A percentile compares a stretch with the other conserved stretches of the same genome.
Conservation (phyloP, 2,329 filamentous ascomycete species). For the Tolypocladium ovalisporum region DNA sequence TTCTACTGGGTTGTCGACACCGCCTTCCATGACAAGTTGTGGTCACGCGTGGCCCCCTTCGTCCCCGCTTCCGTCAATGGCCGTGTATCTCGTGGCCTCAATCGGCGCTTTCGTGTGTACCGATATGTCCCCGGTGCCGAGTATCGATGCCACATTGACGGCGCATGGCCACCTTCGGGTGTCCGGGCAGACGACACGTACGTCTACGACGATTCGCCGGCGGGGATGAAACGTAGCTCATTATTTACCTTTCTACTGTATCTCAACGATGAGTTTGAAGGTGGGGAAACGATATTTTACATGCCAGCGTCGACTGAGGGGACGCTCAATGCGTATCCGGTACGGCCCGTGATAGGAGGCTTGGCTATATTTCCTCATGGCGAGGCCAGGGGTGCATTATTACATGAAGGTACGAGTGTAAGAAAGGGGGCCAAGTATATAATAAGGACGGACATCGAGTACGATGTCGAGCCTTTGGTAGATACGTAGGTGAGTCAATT, state of each 20-base stretch:
- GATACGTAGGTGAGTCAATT: not conserved
- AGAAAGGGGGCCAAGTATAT: slow-evolving; percentile 57
- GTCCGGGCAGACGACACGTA: slow-evolving; percentile 48
- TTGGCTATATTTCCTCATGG: slow-evolving; percentile 62
- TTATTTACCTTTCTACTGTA: slow-evolving; percentile 61
- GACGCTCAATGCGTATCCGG: slow-evolving; percentile 56
- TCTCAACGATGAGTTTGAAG: slow-evolving; percentile 61
- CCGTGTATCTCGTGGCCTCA: slow-evolving; percentile 49
- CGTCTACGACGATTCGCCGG: slow-evolving; percentile 54
- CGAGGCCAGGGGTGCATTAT: slow-evolving; percentile 50
- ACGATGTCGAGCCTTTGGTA: slow-evolving; percentile 41
- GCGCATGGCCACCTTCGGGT: slow-evolving; percentile 62
- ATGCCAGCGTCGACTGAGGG: slow-evolving; percentile 53
- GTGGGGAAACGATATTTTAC: slow-evolving; percentile 63
- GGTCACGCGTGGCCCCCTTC: slow-evolving; percentile 47
- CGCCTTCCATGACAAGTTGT: slow-evolving; percentile 51
- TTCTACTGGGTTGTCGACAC: slow-evolving; percentile 63
- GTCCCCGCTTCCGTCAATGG: slow-evolving; percentile 46
- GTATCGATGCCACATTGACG: slow-evolving; percentile 60
- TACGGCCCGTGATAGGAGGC: slow-evolving; percentile 57
- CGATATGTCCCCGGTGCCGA: slow-evolving; percentile 63
- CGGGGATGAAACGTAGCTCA: slow-evolving; percentile 49
- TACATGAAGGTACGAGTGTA: slow-evolving; percentile 63
- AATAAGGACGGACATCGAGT: slow-evolving; percentile 60
- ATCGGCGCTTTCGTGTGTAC: slow-evolving; percentile 61